Evolutionary conservation across 2,329 filamentous ascomycete species (phyloP).

Genomic region (Talaromyces funiculosus): DNA sequence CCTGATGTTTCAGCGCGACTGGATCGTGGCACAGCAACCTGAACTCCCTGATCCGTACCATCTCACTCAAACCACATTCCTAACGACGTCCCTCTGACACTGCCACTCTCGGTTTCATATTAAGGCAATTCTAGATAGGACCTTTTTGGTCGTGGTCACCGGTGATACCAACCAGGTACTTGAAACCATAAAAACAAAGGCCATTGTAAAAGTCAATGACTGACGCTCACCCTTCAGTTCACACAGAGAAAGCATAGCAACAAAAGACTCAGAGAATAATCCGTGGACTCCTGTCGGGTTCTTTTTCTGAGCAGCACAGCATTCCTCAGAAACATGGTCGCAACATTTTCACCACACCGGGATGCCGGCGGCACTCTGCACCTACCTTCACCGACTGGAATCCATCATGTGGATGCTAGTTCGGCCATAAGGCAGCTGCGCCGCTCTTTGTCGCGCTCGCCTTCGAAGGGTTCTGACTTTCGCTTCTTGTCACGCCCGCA

Average conservation of each 20-base stretch:
- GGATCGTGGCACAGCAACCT: constrained; percentile 8
- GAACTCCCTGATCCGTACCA: neutral
- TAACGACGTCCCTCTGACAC: neutral
- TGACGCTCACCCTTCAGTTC: neutral
- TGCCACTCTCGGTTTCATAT: constrained; percentile 12
- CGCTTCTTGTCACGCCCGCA: constrained; percentile 52
- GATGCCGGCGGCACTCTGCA: constrained; percentile 70
- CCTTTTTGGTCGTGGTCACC: neutral
- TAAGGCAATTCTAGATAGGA: neutral
- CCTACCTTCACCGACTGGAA: constrained; percentile 77
- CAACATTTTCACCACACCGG: constrained; percentile 45
- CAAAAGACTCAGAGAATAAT: neutral
- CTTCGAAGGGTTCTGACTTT: constrained; percentile 71
- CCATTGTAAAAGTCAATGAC: neutral
- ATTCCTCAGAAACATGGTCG: constrained; percentile 35
- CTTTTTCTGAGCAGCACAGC: constrained; percentile 2
- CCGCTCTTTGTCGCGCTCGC: constrained; percentile 86
- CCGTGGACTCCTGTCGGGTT: neutral
- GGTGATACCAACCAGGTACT: neutral
- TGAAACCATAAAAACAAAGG: neutral
- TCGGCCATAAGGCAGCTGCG: constrained; percentile 76
- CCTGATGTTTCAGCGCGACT: constrained; percentile 23
- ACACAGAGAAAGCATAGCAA: neutral
- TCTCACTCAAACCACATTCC: constrained; percentile 1
- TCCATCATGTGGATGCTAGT: constrained; percentile 75